Conservation (phyloP, 1,284 basidiomycete species). For the Moesziomyces antarcticus region DNA sequence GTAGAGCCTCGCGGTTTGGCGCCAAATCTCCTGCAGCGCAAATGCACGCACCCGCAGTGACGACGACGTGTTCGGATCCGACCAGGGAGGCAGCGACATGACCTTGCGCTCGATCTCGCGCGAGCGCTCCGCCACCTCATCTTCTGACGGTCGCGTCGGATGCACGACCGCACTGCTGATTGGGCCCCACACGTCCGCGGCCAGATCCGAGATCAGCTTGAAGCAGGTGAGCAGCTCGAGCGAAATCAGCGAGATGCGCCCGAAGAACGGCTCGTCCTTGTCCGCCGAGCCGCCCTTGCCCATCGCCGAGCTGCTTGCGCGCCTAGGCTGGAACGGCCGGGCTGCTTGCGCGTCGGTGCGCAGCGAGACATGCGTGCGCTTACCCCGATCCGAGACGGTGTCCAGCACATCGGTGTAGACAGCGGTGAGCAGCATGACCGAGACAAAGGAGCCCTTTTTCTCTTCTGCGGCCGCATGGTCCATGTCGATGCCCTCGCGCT, state of each 20-base stretch:
- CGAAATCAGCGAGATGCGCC: constrained; percentile 32
- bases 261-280: constrained; percentile 42
- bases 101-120: constrained; percentile 38
- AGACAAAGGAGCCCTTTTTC: constrained; percentile 32
- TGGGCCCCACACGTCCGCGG: constrained; percentile 48
- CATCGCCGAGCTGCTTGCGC: constrained; percentile 3
- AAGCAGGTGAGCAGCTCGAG: constrained; percentile 47
- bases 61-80: constrained; percentile 33
- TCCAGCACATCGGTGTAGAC: constrained; percentile 47
- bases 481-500: constrained; percentile 38
- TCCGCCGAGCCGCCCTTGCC: neutral
- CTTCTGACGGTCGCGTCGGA: constrained; percentile 20
- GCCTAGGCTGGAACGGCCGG: constrained; percentile 5
- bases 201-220: constrained; percentile 47
- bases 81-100: constrained; percentile 38
- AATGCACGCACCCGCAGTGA: constrained; percentile 40
- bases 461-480: constrained; percentile 36
- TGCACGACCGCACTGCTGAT: constrained; percentile 9
- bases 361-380: constrained; percentile 27
- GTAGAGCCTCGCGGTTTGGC: constrained; percentile 44
- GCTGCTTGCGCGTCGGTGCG: neutral
- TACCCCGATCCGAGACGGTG: constrained; percentile 31
- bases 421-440: constrained; percentile 39
- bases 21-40: constrained; percentile 53
- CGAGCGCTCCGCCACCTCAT: constrained; percentile 25